Conservation (phyloP, 768 basidiomycete genomes). For the Psilocybe subaeruginosa region DNA sequence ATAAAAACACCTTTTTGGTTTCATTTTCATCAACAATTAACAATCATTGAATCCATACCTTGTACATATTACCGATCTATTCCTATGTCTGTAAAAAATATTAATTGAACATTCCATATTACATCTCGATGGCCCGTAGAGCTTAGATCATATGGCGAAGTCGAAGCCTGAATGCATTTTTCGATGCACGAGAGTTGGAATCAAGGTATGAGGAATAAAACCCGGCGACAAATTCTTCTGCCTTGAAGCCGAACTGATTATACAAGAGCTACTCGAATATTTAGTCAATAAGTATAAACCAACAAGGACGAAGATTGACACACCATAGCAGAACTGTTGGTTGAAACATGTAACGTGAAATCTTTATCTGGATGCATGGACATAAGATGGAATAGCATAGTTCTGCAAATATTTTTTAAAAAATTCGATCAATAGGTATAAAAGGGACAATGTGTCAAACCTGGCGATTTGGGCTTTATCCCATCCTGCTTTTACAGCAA, state of each 20-base stretch:
- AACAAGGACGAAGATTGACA: constrained; percentile 8
- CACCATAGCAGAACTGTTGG: constrained; percentile 82
- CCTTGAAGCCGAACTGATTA: constrained; percentile 88
- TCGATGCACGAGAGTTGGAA: constrained; percentile 67
- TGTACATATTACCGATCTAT: not conserved
- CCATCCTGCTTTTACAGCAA: constrained; percentile 81
- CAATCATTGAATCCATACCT: constrained; percentile 2
- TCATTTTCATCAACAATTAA: not conserved
- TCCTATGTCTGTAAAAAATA: not conserved
- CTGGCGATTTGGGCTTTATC: constrained; percentile 79
- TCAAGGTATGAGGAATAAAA: constrained; percentile 85
- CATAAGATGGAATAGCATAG: constrained; percentile 80
- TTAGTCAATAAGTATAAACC: not conserved
- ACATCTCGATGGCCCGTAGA: too few relatives aligned
- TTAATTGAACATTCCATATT: too few relatives aligned
- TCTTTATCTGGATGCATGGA: constrained; percentile 72
- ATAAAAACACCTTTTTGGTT: too few relatives aligned
- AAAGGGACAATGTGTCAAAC: constrained; percentile 34
- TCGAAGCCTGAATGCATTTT: constrained; percentile 80
- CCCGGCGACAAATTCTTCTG: constrained; percentile 80
- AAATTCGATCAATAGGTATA: constrained; percentile 1
- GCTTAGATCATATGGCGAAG: constrained; percentile 47
- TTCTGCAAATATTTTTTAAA: constrained; percentile 39
- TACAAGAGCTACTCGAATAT: constrained; percentile 62
- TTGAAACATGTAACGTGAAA: constrained; percentile 82